Evolutionary conservation across 176 grass and related monocot species (phyloP).

Genomic region (Poa pratensis): DNA sequence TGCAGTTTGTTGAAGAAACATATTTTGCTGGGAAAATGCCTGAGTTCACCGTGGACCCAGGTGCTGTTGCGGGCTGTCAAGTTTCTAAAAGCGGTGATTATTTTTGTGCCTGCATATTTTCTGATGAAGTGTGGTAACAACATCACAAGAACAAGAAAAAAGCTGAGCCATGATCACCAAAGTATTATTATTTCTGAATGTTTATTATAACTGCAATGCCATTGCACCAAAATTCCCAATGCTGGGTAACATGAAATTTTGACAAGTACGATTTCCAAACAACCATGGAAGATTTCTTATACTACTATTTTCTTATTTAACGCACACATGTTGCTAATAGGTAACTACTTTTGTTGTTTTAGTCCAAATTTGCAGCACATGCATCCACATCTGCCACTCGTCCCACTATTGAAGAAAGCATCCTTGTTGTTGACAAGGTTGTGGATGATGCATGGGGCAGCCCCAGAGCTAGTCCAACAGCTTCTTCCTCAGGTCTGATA

Average conservation of each 20-base stretch:
- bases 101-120: neutral
- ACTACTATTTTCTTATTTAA: neutral
- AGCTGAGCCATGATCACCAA: neutral
- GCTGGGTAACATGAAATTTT: neutral
- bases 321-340: slow-evolving; percentile 31
- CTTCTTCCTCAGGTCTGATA: slow-evolving; percentile 47
- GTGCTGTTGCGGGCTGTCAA: neutral
- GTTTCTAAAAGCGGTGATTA: neutral
- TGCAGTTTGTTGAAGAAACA: neutral
- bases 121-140: neutral
- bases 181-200: slow-evolving; percentile 12
- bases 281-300: slow-evolving; percentile 10
- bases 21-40: neutral
- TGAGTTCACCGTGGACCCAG: neutral
- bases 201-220: neutral
- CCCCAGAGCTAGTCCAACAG: slow-evolving; percentile 43
- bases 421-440: slow-evolving; percentile 92
- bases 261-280: neutral
- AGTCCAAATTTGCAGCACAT: slow-evolving; percentile 60
- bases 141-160: neutral
- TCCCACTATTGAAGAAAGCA: slow-evolving; percentile 61
- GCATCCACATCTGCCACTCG: slow-evolving; percentile 40
- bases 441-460: slow-evolving; percentile 80
- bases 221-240: neutral
- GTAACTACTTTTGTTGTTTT: slow-evolving; percentile 35